phyloP scores from a whole-genome alignment of 352 stramenopile species.

The Globisporangium nunn region DNA sequence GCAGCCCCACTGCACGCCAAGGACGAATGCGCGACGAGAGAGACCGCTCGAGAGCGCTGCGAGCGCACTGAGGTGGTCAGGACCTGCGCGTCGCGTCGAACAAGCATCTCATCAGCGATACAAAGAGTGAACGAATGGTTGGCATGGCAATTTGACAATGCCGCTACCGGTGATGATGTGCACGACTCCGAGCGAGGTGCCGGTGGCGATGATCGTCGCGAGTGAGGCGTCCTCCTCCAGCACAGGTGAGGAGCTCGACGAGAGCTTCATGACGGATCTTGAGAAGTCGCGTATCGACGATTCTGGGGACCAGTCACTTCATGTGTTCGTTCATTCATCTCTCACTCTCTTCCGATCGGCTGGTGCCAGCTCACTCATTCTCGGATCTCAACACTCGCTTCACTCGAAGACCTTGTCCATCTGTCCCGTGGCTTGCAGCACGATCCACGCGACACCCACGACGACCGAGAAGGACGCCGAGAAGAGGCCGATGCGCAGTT shows the following conservation, averaged over 20 bases:
- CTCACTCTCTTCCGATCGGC: background rate
- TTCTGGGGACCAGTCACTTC: background rate
- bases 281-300: background rate
- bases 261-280: background rate
- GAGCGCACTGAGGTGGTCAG: conserved; percentile 85
- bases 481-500: conserved; percentile 50
- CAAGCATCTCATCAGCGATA: background rate
- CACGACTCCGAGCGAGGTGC: conserved; percentile 35
- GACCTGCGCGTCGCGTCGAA: conserved; percentile 25
- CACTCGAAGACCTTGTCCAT: conserved; percentile 2
- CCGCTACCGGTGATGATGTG: conserved; percentile 46
- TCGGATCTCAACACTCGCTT: background rate
- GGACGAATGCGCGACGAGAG: conserved; percentile 59
- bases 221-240: conserved; percentile 23
- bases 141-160: background rate
- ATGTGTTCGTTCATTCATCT: background rate
- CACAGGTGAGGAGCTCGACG: background rate
- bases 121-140: background rate
- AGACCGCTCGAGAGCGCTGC: conserved; percentile 74
- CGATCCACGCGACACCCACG: conserved; percentile 54
- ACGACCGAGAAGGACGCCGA: conserved; percentile 45
- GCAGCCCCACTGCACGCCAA: conserved; percentile 84
- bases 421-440: conserved; percentile 18
- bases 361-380: background rate
- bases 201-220: conserved; percentile 24